These are phyloP conservation scores for Acanthamoeba lenticulata DNA, from an alignment of 208 protist species.

Conservation along the genomic window DNA sequence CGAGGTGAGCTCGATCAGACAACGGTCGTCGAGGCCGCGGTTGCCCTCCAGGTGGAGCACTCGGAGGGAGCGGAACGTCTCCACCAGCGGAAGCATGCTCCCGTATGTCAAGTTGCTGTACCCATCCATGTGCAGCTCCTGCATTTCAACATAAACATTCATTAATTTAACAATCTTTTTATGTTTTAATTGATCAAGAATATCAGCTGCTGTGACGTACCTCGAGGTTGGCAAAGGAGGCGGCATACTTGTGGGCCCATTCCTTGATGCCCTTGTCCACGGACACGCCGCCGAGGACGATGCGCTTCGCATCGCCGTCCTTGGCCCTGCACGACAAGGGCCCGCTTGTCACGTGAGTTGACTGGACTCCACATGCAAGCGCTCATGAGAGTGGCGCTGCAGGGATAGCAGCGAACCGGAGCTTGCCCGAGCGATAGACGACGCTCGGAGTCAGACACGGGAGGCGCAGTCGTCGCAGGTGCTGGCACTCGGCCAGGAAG, in stretches of 20 bases:
- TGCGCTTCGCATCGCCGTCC: not conserved
- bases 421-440: not conserved
- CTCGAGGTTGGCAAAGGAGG: not conserved
- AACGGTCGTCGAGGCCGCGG: constrained; percentile 13
- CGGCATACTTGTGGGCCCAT: constrained; percentile 32
- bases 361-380: not conserved
- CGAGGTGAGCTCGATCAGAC: constrained; percentile 22
- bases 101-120: constrained; percentile 26
- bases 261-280: constrained; percentile 6
- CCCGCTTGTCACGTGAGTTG: not conserved
- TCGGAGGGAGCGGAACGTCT: constrained; percentile 17
- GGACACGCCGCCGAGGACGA: not conserved
- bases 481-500: constrained; percentile 20
- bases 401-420: not conserved
- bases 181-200: too few species aligned
- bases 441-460: constrained; percentile 36
- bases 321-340: not conserved
- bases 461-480: not conserved
- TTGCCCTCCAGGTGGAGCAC: constrained; percentile 34
- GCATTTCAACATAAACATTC: not conserved
- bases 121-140: constrained; percentile 64
- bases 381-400: not conserved
- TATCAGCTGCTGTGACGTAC: too few species aligned
- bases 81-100: constrained; percentile 19
- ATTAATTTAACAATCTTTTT: too few species aligned